Evolutionary conservation across 73 alveolate species (phyloP).

Genomic region (Paramecium primaurelia): DNA sequence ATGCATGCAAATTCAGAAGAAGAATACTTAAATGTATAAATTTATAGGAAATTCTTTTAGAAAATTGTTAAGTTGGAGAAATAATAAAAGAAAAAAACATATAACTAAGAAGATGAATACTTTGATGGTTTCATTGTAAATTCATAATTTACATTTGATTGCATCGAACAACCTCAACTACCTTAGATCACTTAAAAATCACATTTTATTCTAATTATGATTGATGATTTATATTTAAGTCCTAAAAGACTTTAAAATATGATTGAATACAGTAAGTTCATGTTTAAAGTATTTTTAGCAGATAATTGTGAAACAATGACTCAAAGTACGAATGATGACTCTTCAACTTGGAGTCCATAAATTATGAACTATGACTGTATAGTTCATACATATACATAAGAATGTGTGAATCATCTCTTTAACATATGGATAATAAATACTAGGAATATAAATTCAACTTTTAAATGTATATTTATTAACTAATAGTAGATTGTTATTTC

Average conservation of each 20-base stretch:
- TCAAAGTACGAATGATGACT: background rate
- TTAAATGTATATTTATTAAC: background rate
- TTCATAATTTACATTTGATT: background rate
- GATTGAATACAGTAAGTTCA: background rate
- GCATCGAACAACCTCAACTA: background rate
- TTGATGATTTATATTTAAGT: background rate
- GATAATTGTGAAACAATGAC: background rate
- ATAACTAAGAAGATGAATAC: background rate
- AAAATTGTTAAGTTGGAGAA: background rate
- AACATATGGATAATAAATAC: background rate
- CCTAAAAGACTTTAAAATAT: background rate
- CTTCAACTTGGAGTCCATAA: background rate
- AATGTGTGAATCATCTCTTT: background rate
- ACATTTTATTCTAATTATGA: background rate
- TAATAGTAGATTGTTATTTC: background rate
- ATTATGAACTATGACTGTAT: background rate
- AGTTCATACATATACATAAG: background rate
- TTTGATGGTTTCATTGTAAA: background rate
- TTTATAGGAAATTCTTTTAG: background rate
- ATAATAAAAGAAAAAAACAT: background rate
- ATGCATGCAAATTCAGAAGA: slow-evolving; percentile 28
- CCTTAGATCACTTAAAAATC: background rate
- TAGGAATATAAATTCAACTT: background rate
- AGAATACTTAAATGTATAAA: background rate
- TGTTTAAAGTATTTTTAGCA: background rate